These are phyloP conservation scores for Pseudonitzschia pungens DNA, from an alignment of 108 stramenopile species.

Conservation along the genomic window DNA sequence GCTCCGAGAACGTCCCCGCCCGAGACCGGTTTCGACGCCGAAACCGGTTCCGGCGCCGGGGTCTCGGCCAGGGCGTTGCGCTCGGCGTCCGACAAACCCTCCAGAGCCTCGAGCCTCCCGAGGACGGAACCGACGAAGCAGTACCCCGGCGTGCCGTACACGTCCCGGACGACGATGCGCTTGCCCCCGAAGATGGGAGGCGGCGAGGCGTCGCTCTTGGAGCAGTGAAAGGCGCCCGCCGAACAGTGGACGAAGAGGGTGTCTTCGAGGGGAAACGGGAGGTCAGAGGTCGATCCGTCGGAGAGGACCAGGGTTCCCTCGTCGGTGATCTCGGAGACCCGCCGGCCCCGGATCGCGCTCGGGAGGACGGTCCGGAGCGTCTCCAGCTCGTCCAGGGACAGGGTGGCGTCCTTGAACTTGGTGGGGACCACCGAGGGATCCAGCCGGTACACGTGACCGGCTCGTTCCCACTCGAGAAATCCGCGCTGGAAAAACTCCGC, in stretches of 20 bases:
- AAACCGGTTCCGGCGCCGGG: not conserved
- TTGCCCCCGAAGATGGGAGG: not conserved
- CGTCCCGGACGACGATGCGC: not conserved
- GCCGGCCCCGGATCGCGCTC: not conserved
- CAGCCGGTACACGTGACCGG: not conserved
- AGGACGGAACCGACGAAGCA: slow-evolving; percentile 5
- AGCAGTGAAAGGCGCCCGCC: not conserved
- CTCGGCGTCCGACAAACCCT: not conserved
- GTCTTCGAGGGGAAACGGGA: slow-evolving; percentile 4
- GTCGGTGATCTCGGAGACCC: slow-evolving; percentile 1
- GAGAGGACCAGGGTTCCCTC: not conserved
- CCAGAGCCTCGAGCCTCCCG: not conserved
- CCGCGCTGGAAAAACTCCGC: slow-evolving; percentile 9
- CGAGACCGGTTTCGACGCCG: not conserved
- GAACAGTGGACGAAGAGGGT: slow-evolving; percentile 1
- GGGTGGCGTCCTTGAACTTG: slow-evolving; percentile 9
- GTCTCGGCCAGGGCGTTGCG: slow-evolving; percentile 1
- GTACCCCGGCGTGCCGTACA: slow-evolving; percentile 6
- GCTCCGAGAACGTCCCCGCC: not conserved
- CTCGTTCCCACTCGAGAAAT: not conserved
- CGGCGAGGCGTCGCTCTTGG: not conserved
- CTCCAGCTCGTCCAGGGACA: not conserved
- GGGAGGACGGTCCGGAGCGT: not conserved
- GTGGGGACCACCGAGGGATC: slow-evolving; percentile 3
- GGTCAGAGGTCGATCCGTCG: not conserved